Percentiles rank a stretch among this genome's conserved stretches.
Evolutionary conservation across 768 basidiomycete genomes (phyloP).

Genomic region (Lactarius deliciosus): DNA sequence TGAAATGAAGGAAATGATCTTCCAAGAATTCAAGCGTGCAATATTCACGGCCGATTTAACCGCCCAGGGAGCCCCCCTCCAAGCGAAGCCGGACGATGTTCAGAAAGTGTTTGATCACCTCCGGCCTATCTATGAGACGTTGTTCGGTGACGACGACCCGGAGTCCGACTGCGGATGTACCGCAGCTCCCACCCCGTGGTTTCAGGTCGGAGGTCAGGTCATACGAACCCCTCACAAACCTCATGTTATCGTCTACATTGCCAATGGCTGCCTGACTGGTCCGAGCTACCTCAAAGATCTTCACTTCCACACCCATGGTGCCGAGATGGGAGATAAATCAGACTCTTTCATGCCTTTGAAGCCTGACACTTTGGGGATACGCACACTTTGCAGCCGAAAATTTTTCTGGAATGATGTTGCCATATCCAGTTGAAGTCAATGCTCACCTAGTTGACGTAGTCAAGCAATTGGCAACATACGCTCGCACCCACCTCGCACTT

Average conservation of each 20-base stretch:
- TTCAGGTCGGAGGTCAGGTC: not conserved
- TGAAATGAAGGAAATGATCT: not conserved
- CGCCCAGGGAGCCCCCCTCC: not conserved
- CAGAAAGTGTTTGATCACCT: not conserved
- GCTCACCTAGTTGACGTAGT: rapidly evolving
- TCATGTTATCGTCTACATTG: not conserved
- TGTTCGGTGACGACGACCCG: too few species aligned
- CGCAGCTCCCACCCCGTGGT: not conserved
- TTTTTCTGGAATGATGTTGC: not conserved
- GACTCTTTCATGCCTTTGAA: not conserved
- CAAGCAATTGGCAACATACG: not conserved
- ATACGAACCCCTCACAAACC: not conserved
- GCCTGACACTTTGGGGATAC: not conserved
- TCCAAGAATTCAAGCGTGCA: not conserved
- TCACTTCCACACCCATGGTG: not conserved
- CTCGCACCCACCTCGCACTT: not conserved
- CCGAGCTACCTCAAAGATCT: not conserved
- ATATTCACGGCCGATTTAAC: not conserved
- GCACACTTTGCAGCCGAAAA: not conserved
- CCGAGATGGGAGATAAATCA: not conserved
- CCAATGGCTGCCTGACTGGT: not conserved
- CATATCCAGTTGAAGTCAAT: not conserved
- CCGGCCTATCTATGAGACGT: not conserved
- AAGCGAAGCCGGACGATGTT: not conserved
- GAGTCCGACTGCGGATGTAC: not conserved